Base-by-base conservation (phyloP, 345 rosid species). In the Lagerstroemia speciosa region DNA sequence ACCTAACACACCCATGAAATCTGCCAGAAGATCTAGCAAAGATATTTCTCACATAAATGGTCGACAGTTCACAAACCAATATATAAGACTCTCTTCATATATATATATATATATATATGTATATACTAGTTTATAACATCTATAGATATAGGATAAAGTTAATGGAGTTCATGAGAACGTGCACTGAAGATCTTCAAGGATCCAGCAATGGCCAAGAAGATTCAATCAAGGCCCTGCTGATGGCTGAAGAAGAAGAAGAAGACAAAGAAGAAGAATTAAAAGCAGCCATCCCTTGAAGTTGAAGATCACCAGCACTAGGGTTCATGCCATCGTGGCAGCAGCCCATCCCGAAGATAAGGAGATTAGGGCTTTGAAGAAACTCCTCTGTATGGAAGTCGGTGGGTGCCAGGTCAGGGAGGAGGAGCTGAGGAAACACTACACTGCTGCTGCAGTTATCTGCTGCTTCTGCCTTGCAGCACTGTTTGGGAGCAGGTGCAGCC, bases 11-110 rank as follows among this genome's bases (percentile, higher is more conserved):
- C 3, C n/a, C 12, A 33, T 7, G 43, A 63, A 4, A 31, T 61
- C 30, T 64, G 67, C 30, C 46, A 64, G 67, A 64, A 64, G 26
- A 64, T 64, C 67, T 40, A 34, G 8, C 30, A 64, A 36, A 20
- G 43, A 64, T 64, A 64, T 48, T 64, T 64, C 19, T 8, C 67
- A 36, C 20, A 7, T 8, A 1, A 24, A 63, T 34, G 14, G 31
- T 24, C 45, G 12, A 24, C 67, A 37, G 67, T 65, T 12, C 67
- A n/a, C 26, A 20, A 63, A 43, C 10, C 26, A 6, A 37, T n/a
- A n/a, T n/a, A n/a, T 34, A 37, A 33, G 67, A 37, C 40, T 65
- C 67, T 65, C 45, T 64, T 27, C 66, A 36, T 17, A 22, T 19
- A 3, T 17, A 64, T 36, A 64, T 20, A 52, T 52, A 45, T 45